Base-by-base conservation (phyloP, 2,329 filamentous ascomycete genomes). In the Basipetospora chlamydospora region DNA sequence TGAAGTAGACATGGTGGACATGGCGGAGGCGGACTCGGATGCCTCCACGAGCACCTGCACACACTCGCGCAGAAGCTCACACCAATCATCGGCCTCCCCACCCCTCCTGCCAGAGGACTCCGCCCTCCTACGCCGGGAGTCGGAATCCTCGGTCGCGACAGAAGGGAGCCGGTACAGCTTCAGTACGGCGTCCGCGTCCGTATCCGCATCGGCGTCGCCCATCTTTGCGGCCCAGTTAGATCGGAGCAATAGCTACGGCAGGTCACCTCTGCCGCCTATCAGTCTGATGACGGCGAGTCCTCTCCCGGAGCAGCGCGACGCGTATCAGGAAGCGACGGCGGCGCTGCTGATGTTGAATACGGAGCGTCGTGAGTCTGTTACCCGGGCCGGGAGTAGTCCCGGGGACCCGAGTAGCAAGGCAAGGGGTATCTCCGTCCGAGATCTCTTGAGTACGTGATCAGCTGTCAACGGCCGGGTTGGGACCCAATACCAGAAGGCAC, bases 261-360 rank as follows among this genome's bases (percentile, higher is more conserved):
- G 38, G 53, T n/a, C 41, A 18, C 37, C 44, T 17, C 41, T 51
- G 26, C 62, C 66, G 12, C 54, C 55, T 3, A 58, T 59, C 34
- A 65, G 58, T 2, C 78, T 67, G 33, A 60, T 68, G 1, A 50
- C 75, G 41, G 74, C 76, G 5, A 77, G 72, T 42, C 73, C 73
- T 2, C 65, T 65, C 6, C 70, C 73, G 0, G 67, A 72, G 48
- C 26, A 16, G 13, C 59, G 61, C 25, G 71, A 77, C 34, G 49
- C 72, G 4, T 75, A 81, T 43, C 78, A 86, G 42, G 84, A 90
- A 53, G 87, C 85, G 1, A 90, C 85, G 6, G 79, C 84, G 10
- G 87, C 86, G 3, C 55, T 94, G 46, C 57, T 94, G 53, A 93
- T 94, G 86, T 62, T 95, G 41, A 92, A 87, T 45, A 75, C 67